Conservation (phyloP, 1,284 basidiomycete species). For the Anthracocystis walkeri region DNA sequence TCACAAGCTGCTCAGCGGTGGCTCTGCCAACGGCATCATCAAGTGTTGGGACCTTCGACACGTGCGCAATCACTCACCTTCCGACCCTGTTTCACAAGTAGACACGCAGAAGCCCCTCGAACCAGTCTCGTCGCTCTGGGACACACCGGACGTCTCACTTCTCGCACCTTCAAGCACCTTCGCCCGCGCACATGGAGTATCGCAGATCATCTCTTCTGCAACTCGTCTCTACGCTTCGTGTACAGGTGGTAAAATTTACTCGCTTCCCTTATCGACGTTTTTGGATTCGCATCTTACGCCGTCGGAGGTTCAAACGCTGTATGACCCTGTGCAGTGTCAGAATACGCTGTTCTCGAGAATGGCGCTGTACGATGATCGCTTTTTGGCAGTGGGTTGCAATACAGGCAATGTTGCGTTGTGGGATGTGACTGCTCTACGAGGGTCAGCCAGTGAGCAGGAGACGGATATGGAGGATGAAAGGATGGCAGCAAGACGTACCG, state of each 20-base stretch:
- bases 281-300: conserved; percentile 18
- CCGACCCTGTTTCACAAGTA: conserved; percentile 9
- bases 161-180: conserved; percentile 19
- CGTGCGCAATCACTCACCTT: conserved; percentile 12
- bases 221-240: conserved; percentile 57
- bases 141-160: conserved; percentile 43
- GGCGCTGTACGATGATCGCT: conserved; percentile 61
- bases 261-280: conserved; percentile 35
- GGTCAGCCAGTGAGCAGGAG: neutral
- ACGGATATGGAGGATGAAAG: conserved; percentile 35
- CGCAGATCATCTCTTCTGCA: conserved; percentile 52
- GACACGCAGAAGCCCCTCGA: conserved; percentile 10
- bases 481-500: conserved; percentile 14
- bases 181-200: conserved; percentile 62
- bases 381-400: conserved; percentile 65
- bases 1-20: conserved; percentile 56
- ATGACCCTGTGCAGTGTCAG: conserved; percentile 56
- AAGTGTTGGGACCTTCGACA: conserved; percentile 66
- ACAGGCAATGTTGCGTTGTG: conserved; percentile 64
- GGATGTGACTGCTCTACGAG: conserved; percentile 38
- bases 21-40: conserved; percentile 61
- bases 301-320: conserved; percentile 37
- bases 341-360: conserved; percentile 66
- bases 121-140: conserved; percentile 16
- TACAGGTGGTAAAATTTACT: conserved; percentile 63